phyloP scores from a whole-genome alignment of 495 filamentous ascomycete species.

The Penicillium pulvis region DNA sequence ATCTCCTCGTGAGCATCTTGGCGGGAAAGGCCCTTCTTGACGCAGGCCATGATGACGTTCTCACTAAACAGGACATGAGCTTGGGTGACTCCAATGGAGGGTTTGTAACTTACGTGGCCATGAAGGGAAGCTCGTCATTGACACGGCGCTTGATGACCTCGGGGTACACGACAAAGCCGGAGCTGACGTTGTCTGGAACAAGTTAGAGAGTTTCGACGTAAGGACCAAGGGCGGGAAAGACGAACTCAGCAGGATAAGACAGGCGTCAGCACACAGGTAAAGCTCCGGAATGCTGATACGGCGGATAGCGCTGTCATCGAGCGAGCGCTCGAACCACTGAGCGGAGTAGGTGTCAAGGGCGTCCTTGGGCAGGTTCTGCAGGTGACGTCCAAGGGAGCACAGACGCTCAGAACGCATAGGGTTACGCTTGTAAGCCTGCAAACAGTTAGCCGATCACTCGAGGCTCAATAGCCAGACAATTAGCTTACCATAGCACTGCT shows the following conservation, averaged over 20 bases:
- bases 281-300: slow-evolving; percentile 76
- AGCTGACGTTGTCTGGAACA: slow-evolving; percentile 68
- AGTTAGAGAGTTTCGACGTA: slow-evolving; percentile 6
- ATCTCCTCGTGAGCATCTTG: slow-evolving; percentile 95
- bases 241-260: slow-evolving; percentile 66
- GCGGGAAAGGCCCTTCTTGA: slow-evolving; percentile 70
- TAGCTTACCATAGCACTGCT: slow-evolving; percentile 53
- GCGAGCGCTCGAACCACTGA: slow-evolving; percentile 78
- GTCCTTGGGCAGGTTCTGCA: slow-evolving; percentile 64
- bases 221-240: slow-evolving; percentile 3
- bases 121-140: slow-evolving; percentile 84
- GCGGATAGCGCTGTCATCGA: slow-evolving; percentile 64
- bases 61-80: slow-evolving; percentile 36
- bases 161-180: slow-evolving; percentile 86
- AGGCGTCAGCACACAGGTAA: slow-evolving; percentile 82
- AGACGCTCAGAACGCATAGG: slow-evolving; percentile 89
- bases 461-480: background rate
- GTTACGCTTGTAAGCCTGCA: slow-evolving; percentile 85
- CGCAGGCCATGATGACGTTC: slow-evolving; percentile 77
- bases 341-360: slow-evolving; percentile 74
- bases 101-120: slow-evolving; percentile 63
- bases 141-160: slow-evolving; percentile 69
- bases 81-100: background rate
- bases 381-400: slow-evolving; percentile 72
- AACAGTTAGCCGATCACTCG: slow-evolving; percentile 23